These are phyloP conservation scores for Murraya paniculata DNA, from an alignment of 345 rosid genomes.

Conservation along the genomic window DNA sequence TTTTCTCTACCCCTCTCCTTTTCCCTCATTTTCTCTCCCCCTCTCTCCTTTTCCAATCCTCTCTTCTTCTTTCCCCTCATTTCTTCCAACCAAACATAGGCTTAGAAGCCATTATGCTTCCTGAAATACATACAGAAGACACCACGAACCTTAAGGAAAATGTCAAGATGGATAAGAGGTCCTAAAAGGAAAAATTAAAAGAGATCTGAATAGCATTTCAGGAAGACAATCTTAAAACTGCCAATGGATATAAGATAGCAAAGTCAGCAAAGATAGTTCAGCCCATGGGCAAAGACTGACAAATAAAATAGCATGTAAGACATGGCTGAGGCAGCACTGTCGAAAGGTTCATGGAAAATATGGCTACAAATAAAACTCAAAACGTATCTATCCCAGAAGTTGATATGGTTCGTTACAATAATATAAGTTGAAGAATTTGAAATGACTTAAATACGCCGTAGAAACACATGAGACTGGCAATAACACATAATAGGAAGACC, in stretches of 20 bases:
- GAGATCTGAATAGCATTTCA: constrained; percentile 2
- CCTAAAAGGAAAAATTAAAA: neutral
- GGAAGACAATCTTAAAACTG: neutral
- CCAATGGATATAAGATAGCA: neutral
- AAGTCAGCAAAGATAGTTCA: neutral
- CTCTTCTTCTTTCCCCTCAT: no score
- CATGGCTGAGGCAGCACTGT: neutral
- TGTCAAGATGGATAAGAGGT: neutral
- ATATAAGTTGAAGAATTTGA: neutral
- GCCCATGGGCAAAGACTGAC: neutral
- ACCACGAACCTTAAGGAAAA: neutral
- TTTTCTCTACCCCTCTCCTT: no score
- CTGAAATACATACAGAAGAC: neutral
- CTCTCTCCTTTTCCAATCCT: no score
- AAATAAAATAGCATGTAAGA: neutral
- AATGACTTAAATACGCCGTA: neutral
- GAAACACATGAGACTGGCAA: constrained; percentile 1
- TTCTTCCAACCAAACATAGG: no score
- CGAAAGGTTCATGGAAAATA: neutral
- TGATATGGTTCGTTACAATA: neutral
- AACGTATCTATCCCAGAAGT: neutral
- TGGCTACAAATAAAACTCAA: neutral
- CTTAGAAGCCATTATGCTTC: neutral
- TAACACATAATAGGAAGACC: neutral
- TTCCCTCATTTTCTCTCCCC: no score